Evolutionary conservation across 2,329 filamentous ascomycete species (phyloP), one percentile per base, ranked within the genome.

Genomic region (Aspergillus sojae): DNA sequence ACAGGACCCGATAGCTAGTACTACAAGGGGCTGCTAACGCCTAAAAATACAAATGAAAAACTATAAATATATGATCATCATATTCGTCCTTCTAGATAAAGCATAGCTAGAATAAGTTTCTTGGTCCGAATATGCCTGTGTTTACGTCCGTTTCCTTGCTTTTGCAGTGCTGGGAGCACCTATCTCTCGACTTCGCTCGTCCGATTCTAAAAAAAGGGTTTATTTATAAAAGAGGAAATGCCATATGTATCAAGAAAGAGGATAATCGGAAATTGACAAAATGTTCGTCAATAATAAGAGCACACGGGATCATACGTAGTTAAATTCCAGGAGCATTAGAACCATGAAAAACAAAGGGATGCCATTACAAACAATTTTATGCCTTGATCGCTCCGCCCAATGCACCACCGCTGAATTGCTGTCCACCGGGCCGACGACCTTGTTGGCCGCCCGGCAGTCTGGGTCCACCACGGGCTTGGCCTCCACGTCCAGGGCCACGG

Each of bases 371-470:
- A 72, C 66, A 72, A 58, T 69, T 71, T 80, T 79, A 83, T 73
- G 80, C 79, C 75, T 83, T 82, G 71, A 83, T 83, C 57, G 81
- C 81, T 74, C 79, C 79, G 57, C 82, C 81, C 72, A 84, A 78
- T 72, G 81, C 82, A 77, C 82, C 82, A 66, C 81, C 81, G 62
- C 80, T 72, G 68, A 83, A 83, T 68, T 82, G 81, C 70, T 83
- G 81, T 54, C 81, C 81, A 71, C 81, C 81, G 23, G 80, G 80
- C 69, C 78, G 76, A 68, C 81, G 78, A 60, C 78, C 75, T 65
- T 79, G 75, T 64, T 79, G 76, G 53, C 77, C 77, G 63, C 76
- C 76, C 30, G 77, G 76, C 21, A 79, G 58, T 62, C 77, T 72
- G 41, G 74, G 64, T 48, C 78, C 74, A 65, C 78, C 78, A 57